Evolutionary conservation across 2,329 filamentous ascomycete species (phyloP), one percentile per base, ranked within the genome.

Genomic region (Hypoxylon rubiginosum): DNA sequence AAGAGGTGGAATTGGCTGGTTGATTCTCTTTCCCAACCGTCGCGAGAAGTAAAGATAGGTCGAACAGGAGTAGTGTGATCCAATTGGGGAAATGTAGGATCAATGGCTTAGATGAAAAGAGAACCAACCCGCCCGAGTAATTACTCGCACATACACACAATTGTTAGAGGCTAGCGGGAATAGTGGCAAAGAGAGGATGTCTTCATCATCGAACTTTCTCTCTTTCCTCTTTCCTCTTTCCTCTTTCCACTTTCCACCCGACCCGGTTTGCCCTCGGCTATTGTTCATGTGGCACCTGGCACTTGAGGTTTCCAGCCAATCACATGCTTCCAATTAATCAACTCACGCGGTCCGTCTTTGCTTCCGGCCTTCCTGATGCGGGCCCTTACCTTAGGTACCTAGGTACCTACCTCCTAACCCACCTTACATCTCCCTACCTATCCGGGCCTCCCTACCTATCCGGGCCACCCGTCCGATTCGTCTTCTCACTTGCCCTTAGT

Each of bases 181-280:
- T 69, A 64, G 72, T 74, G 73, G 73, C 72, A 63, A 71, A 48
- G 55, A 19, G 39, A 54, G 30, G 30, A 72, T 72, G 68, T 72
- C 68, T 72, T 72, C 72, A 73, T 75, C 72, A 74, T 73, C 64
- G 69, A 73, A 51, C 61, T 66, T 69, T 64, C 61, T 49, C 34
- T 34, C 34, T 28, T 60, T 51, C 30, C 28, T n/a, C 60, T 62
- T 55, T 46, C 41, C 41, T 24, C 36, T 52, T 60, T 49, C 51
- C 51, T 49, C 58, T n/a, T n/a, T n/a, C n/a, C n/a, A n/a, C n/a
- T 56, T 66, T 58, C 64, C 66, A 64, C 61, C 72, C 71, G 67
- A 71, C 67, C 74, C 72, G 70, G 65, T 68, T 75, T 70, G 69
- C 71, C 73, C 73, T 75, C 74, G 72, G 72, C 66, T 75, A 75